phyloP scores from a whole-genome alignment of 1,139 yeast genomes.

The Debaryomyces singareniensis region DNA sequence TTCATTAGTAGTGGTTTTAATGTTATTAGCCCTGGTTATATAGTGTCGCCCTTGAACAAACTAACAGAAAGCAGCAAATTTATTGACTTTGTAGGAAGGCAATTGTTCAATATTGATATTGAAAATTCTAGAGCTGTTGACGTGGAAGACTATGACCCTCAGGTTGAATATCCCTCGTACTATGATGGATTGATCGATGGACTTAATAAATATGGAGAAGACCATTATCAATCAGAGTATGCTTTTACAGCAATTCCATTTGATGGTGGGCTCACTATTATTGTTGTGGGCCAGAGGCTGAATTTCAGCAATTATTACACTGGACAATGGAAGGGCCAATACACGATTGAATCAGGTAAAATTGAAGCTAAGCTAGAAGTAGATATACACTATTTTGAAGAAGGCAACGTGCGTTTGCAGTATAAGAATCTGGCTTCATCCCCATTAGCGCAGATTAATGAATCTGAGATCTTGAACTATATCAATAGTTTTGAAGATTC shows the following conservation, averaged over 20 bases:
- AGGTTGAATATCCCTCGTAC: slow-evolving; percentile 20
- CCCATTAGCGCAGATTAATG: slow-evolving; percentile 9
- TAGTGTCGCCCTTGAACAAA: slow-evolving; percentile 32
- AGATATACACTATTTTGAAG: slow-evolving; percentile 90
- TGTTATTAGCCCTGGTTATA: slow-evolving; percentile 23
- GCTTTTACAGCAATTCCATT: slow-evolving; percentile 39
- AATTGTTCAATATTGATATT: slow-evolving; percentile 61
- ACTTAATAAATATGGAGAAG: slow-evolving; percentile 36
- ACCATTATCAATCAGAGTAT: slow-evolving; percentile 49
- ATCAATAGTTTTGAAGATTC: slow-evolving; percentile 57
- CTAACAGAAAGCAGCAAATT: slow-evolving; percentile 28
- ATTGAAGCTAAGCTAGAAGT: slow-evolving; percentile 53
- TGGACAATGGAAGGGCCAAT: slow-evolving; percentile 81
- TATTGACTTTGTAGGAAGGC: slow-evolving; percentile 33
- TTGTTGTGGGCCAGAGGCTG: slow-evolving; percentile 66
- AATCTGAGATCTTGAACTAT: slow-evolving; percentile 37
- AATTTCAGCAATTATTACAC: slow-evolving; percentile 81
- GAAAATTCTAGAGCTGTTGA: slow-evolving; percentile 39
- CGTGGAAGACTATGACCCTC: slow-evolving; percentile 34
- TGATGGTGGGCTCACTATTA: slow-evolving; percentile 24
- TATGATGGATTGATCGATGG: slow-evolving; percentile 22
- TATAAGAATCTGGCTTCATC: slow-evolving; percentile 38
- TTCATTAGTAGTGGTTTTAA: slow-evolving; percentile 24
- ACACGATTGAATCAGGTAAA: slow-evolving; percentile 32
- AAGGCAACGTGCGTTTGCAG: slow-evolving; percentile 84